These are phyloP conservation scores for Alloascoidea africana DNA, from an alignment of 805 yeast species.

Conservation along the genomic window DNA sequence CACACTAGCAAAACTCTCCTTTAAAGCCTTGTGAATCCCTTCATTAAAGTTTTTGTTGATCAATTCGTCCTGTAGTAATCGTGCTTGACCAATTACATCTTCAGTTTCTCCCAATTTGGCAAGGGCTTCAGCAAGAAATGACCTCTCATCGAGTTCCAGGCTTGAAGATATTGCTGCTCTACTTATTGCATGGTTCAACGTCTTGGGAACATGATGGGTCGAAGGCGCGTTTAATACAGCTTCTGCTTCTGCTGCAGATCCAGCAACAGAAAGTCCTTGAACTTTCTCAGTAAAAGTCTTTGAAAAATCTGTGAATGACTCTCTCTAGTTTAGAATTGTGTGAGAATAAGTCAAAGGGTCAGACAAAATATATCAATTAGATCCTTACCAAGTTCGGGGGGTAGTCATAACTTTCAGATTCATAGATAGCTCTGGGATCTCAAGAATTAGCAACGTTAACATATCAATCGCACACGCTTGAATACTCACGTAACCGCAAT, in stretches of 20 bases:
- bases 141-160: constrained; percentile 24
- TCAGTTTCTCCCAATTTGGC: constrained; percentile 55
- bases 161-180: constrained; percentile 52
- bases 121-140: constrained; percentile 45
- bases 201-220: constrained; percentile 48
- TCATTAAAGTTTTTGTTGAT: constrained; percentile 57
- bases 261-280: constrained; percentile 52
- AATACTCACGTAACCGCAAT: constrained; percentile 28
- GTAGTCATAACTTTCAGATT: constrained; percentile 69
- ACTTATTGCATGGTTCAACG: constrained; percentile 68
- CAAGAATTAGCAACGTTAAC: constrained; percentile 20
- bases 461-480: constrained; percentile 10
- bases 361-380: neutral
- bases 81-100: constrained; percentile 65
- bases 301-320: constrained; percentile 61
- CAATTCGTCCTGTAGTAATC: constrained; percentile 68
- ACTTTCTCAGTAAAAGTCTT: constrained; percentile 50
- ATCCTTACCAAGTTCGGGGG: constrained; percentile 40
- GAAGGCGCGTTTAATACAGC: constrained; percentile 43
- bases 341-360: neutral
- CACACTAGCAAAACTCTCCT: constrained; percentile 45
- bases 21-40: constrained; percentile 45
- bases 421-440: constrained; percentile 34
- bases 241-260: constrained; percentile 73
- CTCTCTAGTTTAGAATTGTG: constrained; percentile 25